Base-by-base conservation (phyloP, 1,284 basidiomycete genomes). In the Pascua sp. region DNA sequence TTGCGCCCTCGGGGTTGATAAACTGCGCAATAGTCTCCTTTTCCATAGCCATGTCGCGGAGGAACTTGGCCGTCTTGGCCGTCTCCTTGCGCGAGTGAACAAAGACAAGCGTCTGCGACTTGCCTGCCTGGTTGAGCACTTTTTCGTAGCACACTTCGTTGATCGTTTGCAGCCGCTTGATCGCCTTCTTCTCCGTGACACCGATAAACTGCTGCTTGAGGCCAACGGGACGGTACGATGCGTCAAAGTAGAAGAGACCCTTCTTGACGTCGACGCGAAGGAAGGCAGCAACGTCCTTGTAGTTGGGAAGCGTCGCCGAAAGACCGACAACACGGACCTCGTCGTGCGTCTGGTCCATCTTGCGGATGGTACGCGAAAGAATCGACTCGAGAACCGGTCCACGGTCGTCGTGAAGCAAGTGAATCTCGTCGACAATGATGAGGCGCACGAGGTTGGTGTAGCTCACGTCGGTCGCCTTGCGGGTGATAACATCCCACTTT, bases 141-240 rank as follows among this genome's bases (percentile, higher is more conserved):
- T 98, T 99, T 76, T 98, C 95, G 80, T 98, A 98, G 76, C 94
- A 96, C 43, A 98, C 94, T 74, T 98, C 94, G 79, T 99, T 99
- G 84, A 93, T 95, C 61, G 98, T 87, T 73, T 98, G 93, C 72
- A 95, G 90, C 5, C 96, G 86, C 77, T 96, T 98, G 83, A 98
- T 98, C 0, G 96, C 96, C 79, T 98, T 98, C 83, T 97, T 98
- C 81, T 98, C 96, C 0, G 95, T 98, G 62, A 99, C 87, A 61
- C 96, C 96, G 63, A 98, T 87, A 76, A 97, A 98, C 70, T 97
- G 92, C 68, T 98, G 94, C 72, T 95, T 92, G 41, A 98, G 85
- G 1, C 88, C 90, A 71, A 95, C 97, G 11, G 96, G 96, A 47
- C 96, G 85, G 73, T 90, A 92, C 1, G 91, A 85, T 0, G 91